Conservation (phyloP, 129 eudicot species). For the Scalesia atractyloides region DNA sequence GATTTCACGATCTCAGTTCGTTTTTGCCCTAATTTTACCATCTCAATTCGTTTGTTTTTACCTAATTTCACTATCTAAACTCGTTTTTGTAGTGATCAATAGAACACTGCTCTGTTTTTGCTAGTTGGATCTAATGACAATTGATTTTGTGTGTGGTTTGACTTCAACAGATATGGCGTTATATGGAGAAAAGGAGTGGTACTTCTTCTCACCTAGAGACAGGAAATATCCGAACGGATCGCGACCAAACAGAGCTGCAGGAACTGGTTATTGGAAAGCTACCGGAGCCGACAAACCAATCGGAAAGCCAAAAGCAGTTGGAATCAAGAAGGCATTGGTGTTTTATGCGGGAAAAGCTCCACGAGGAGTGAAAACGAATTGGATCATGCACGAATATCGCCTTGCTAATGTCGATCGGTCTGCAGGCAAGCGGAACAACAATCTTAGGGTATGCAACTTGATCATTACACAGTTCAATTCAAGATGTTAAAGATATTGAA, state of each 20-base stretch:
- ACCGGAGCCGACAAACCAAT: constrained; percentile 74
- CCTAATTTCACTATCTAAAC: too few species aligned
- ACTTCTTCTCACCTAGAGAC: constrained; percentile 66
- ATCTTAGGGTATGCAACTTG: constrained; percentile 46
- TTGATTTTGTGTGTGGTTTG: not conserved
- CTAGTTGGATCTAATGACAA: constrained; percentile 12
- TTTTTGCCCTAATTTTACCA: too few species aligned
- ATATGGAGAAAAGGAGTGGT: constrained; percentile 78
- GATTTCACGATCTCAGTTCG: too few species aligned
- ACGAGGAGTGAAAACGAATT: constrained; percentile 61
- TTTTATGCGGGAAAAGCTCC: constrained; percentile 77
- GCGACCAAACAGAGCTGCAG: constrained; percentile 69
- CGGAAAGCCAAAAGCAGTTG: constrained; percentile 60
- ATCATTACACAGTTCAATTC: not conserved
- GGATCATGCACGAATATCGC: constrained; percentile 78
- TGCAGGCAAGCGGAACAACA: constrained; percentile 53
- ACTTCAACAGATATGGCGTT: constrained; percentile 47
- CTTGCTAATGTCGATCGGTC: constrained; percentile 69
- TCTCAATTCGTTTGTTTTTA: too few species aligned
- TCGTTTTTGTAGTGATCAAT: too few species aligned
- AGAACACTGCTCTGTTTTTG: too few species aligned
- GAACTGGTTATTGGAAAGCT: constrained; percentile 75
- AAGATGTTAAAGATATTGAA: not conserved
- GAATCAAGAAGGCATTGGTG: constrained; percentile 70
- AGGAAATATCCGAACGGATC: constrained; percentile 64